A percentile compares a stretch with the other conserved stretches of the same genome.
phyloP scores from a whole-genome alignment of 108 stramenopile genomes.

The Tribonema minus region DNA sequence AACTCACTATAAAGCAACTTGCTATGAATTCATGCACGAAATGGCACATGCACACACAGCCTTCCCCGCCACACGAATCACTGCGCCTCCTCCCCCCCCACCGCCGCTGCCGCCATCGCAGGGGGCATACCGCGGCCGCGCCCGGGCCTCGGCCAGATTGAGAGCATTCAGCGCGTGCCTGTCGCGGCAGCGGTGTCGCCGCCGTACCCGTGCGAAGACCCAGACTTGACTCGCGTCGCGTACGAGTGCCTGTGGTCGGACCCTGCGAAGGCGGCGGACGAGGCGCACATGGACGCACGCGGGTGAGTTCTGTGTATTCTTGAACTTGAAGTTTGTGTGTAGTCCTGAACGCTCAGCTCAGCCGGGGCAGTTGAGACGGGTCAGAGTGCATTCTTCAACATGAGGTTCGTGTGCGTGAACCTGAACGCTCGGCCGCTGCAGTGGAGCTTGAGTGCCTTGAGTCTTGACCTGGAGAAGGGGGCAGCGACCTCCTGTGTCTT shows the following conservation, averaged over 20 bases:
- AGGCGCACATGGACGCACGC: no score
- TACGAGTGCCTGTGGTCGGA: slow-evolving; percentile 93
- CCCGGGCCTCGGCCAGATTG: slow-evolving; percentile 56
- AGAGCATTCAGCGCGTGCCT: slow-evolving; percentile 79
- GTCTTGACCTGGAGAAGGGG: no score
- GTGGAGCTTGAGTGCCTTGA: no score
- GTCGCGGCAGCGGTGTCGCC: slow-evolving; percentile 88
- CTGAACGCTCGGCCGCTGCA: no score
- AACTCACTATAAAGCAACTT: no score
- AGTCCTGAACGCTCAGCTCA: no score
- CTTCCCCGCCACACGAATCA: background rate
- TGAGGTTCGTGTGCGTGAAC: no score
- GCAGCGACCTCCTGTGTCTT: no score
- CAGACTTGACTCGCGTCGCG: slow-evolving; percentile 77
- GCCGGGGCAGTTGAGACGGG: no score
- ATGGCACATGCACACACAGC: background rate
- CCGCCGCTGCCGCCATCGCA: background rate
- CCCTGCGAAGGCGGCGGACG: slow-evolving; percentile 81
- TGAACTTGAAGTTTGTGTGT: no score
- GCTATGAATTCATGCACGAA: background rate
- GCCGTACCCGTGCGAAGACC: slow-evolving; percentile 81
- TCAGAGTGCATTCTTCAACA: no score
- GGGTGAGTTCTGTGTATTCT: no score
- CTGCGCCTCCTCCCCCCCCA: background rate
- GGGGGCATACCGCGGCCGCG: slow-evolving; percentile 81